Base-by-base conservation (phyloP, 768 basidiomycete species). In the Naganishia randhawae region DNA sequence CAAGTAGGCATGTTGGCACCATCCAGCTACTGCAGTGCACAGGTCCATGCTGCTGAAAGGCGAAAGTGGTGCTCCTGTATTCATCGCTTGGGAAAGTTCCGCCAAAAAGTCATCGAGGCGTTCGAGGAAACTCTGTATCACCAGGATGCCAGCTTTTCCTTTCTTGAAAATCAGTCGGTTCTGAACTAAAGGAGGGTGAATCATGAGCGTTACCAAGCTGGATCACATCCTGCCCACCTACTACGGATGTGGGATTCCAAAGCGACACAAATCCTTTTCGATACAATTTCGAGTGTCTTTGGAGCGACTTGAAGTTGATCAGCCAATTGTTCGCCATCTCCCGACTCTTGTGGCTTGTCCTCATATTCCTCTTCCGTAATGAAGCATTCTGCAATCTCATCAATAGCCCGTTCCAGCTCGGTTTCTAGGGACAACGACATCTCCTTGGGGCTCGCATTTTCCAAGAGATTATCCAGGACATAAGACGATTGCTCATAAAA, bases 301-400 rank as follows among this genome's bases (percentile, higher is more conserved):
- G n/a, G 7, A 27, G 5, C 31, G 5, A 32, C n/a, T 33, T 4
- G 17, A n/a, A n/a, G 19, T 57, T 22, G 33, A 1, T 16, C 10
- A 3, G n/a, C n/a, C n/a, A n/a, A n/a, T n/a, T n/a, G n/a, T n/a
- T 61, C 57, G 2, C 16, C 37, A 27, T 61, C 22, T 16, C 1
- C 37, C 11, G 16, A 2, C 7, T 29, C 57, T 41, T 42, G 22
- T 42, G n/a, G n/a, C 2, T 25, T 25, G 33, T 8, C n/a, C 17
- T 27, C 57, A 22, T 39, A 7, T 35, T 61, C 57, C 29, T 61
- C 57, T 2, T 61, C 37, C 11, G n/a, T 3, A 10, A 39, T 11
- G 17, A 61, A 61, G 57, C 57, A 61, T 29, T 61, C 35, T 14
- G 57, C 35, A 16, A 61, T 29, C 37, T 61, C 57, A 29, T 61